Evolutionary conservation across 352 stramenopile species (phyloP).

Genomic region (Elongisporangium undulatum): DNA sequence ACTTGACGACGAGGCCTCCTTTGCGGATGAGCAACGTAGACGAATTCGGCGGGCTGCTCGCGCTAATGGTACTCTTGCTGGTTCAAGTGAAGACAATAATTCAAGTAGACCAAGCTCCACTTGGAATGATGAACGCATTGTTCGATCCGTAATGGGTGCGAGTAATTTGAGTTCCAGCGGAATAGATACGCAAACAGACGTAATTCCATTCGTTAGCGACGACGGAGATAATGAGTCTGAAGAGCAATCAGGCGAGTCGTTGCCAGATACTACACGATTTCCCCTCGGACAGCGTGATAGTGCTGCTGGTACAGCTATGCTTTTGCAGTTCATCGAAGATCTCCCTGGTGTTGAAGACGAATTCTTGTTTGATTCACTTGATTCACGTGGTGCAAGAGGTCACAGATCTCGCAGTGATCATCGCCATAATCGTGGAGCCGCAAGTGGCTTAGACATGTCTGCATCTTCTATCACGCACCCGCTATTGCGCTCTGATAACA

Average conservation of each 20-base stretch:
- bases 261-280: slow-evolving; percentile 1
- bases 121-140: background rate
- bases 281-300: background rate
- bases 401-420: slow-evolving; percentile 35
- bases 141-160: background rate
- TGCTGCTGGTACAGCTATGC: background rate
- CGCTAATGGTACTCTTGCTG: slow-evolving; percentile 3
- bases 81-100: background rate
- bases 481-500: slow-evolving; percentile 25
- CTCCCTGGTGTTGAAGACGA: slow-evolving; percentile 47
- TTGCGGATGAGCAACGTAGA: slow-evolving; percentile 50
- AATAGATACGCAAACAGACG: background rate
- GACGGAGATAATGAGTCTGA: background rate
- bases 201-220: background rate
- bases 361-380: slow-evolving; percentile 54
- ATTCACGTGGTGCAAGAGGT: slow-evolving; percentile 21
- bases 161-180: background rate
- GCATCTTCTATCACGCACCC: slow-evolving; percentile 21
- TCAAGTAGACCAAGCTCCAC: background rate
- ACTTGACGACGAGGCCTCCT: slow-evolving; percentile 60
- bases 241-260: slow-evolving; percentile 11
- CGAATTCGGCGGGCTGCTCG: slow-evolving; percentile 23
- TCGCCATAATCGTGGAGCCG: slow-evolving; percentile 12
- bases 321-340: slow-evolving; percentile 60
- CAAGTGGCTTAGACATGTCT: slow-evolving; percentile 10